Conservation (phyloP, 2,329 filamentous ascomycete species). For the Emmonsiellopsis sp. region DNA sequence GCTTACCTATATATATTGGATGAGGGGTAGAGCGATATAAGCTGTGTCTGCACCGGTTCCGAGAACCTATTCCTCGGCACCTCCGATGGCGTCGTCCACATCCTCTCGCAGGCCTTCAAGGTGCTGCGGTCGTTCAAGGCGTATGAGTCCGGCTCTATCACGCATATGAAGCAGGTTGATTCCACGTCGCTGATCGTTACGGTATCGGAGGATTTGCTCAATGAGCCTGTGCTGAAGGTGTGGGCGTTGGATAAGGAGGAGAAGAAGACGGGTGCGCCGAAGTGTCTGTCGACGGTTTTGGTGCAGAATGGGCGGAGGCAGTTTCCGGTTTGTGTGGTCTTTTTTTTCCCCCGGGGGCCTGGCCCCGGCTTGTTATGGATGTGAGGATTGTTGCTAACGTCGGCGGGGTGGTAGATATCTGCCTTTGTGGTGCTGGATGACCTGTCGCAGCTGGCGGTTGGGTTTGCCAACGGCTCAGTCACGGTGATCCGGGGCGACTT, state of each 20-base stretch:
- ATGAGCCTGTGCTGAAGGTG: slow-evolving; percentile 86
- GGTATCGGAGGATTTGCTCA: slow-evolving; percentile 69
- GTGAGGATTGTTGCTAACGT: not conserved
- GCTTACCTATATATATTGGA: slow-evolving; percentile 24
- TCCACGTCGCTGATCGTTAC: slow-evolving; percentile 81
- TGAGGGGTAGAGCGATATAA: slow-evolving; percentile 54
- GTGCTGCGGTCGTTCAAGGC: slow-evolving; percentile 77
- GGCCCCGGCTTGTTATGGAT: not conserved
- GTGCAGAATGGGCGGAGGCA: slow-evolving; percentile 86
- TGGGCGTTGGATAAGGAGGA: slow-evolving; percentile 92
- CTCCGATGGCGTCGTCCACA: slow-evolving; percentile 74
- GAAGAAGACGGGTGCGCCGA: slow-evolving; percentile 85
- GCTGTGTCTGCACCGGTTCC: slow-evolving; percentile 75
- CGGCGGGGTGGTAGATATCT: slow-evolving; percentile 45
- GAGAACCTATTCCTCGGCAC: slow-evolving; percentile 85
- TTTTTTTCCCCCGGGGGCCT: not conserved
- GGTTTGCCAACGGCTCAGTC: slow-evolving; percentile 91
- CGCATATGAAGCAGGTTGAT: slow-evolving; percentile 84
- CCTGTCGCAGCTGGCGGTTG: slow-evolving; percentile 83
- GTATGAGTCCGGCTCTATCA: slow-evolving; percentile 66
- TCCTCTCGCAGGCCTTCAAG: slow-evolving; percentile 81
- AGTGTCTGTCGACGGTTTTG: slow-evolving; percentile 73
- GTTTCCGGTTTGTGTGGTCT: slow-evolving; percentile 59
- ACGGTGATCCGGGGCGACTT: slow-evolving; percentile 89
- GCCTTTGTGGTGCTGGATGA: slow-evolving; percentile 82